These are phyloP conservation scores for Irpex sp. DNA, from an alignment of 1,284 basidiomycete genomes.

Conservation along the genomic window DNA sequence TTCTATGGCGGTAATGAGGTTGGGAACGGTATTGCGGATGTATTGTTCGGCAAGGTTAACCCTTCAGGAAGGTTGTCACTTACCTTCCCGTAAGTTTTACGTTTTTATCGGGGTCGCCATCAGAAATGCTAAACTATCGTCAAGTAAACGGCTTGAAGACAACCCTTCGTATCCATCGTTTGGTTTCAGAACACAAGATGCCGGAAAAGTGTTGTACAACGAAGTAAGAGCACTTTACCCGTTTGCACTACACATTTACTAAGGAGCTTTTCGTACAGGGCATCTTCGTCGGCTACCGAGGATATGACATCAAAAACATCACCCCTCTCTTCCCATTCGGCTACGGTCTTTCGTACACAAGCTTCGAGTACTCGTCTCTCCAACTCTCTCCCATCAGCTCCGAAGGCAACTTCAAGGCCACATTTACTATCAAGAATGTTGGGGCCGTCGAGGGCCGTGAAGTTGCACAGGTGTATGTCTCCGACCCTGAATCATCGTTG, in stretches of 20 bases:
- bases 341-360: constrained; percentile 79
- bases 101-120: not conserved
- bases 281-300: constrained; percentile 59
- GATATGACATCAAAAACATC: constrained; percentile 62
- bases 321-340: constrained; percentile 72
- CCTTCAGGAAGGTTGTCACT: constrained; percentile 73
- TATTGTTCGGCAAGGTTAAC: constrained; percentile 73
- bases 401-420: constrained; percentile 42
- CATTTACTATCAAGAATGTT: constrained; percentile 52
- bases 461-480: constrained; percentile 55
- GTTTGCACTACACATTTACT: not conserved
- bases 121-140: not conserved
- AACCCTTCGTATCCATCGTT: constrained; percentile 64
- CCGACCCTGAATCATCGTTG: constrained; percentile 41
- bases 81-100: constrained; percentile 51
- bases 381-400: constrained; percentile 40
- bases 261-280: constrained; percentile 10
- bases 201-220: constrained; percentile 57
- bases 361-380: constrained; percentile 57
- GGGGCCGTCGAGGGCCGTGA: constrained; percentile 48
- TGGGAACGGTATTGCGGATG: constrained; percentile 73
- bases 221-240: constrained; percentile 41
- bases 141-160: constrained; percentile 51
- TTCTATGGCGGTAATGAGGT: constrained; percentile 82
- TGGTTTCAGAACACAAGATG: constrained; percentile 42